Evolutionary conservation across 768 basidiomycete genomes (phyloP), one percentile per base, ranked within the genome.

Genomic region (Sarcomyxa edulis): DNA sequence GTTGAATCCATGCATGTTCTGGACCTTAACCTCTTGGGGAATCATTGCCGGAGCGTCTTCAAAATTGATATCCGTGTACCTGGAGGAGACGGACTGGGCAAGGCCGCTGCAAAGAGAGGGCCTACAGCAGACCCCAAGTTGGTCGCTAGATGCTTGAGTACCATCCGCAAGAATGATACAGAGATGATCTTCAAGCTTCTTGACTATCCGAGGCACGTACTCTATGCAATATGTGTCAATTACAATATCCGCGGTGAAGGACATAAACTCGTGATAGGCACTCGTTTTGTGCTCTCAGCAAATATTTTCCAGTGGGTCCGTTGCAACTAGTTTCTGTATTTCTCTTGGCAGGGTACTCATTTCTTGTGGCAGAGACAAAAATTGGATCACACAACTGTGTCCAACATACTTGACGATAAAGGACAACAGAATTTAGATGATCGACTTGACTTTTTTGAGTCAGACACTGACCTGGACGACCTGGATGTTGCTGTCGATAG

Each of bases 1-100:
- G 47, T 65, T n/a, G 64, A 70, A 28, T 39, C 53, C 1, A 69
- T 69, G 64, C 66, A 69, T 26, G 52, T 55, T n/a, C 43, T 67
- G 2, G 53, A 57, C 35, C 49, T 67, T 12, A 51, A 52, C 11
- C 24, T 55, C 2, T 35, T 63, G 19, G 37, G 53, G 14, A 40
- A 54, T 19, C 61, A 64, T 32, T 53, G 48, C 34, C 32, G 42
- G 5, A 40, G 48, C 3, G 35, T 62, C 9, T 53, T 31, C 35
- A 39, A 40, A 11, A 47, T 55, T 23, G 32, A 48, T 36, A 26
- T 40, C 7, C 21, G 39, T 2, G 16, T 35, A 3, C 34, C 32
- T 15, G 41, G 42, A 18, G 48, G 37, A 18, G 37, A 40, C 3
- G 34, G 41, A 1, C 5, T 25, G 14, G n/a, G n/a, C n/a, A n/a